Conservation (phyloP, 768 basidiomycete genomes). For the Suillus weaverae region DNA sequence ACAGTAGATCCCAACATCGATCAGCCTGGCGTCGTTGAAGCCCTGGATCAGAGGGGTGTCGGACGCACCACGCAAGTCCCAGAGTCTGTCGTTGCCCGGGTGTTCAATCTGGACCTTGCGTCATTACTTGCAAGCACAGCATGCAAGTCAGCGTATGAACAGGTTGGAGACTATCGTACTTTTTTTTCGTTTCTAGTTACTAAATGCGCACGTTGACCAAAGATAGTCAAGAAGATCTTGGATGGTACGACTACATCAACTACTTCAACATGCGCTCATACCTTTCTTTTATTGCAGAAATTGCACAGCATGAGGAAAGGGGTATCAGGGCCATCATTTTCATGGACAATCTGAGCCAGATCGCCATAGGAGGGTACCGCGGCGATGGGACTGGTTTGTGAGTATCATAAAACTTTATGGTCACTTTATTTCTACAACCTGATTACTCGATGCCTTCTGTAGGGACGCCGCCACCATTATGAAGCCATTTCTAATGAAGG, state of each 20-base stretch:
- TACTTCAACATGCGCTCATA: background rate
- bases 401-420: background rate
- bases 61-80: constrained; percentile 1
- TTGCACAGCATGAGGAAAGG: constrained; percentile 9
- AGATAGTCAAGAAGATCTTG: constrained; percentile 5
- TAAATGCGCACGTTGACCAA: background rate
- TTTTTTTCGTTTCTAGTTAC: background rate
- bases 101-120: constrained; percentile 10
- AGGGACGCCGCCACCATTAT: constrained; percentile 14
- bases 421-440: background rate
- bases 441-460: background rate
- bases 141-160: constrained; percentile 13
- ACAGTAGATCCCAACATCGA: background rate
- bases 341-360: constrained; percentile 12
- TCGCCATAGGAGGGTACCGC: constrained; percentile 10
- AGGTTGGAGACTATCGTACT: background rate
- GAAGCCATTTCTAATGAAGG: constrained; percentile 11
- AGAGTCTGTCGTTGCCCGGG: constrained; percentile 11
- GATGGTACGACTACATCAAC: background rate
- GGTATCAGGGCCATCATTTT: constrained; percentile 13
- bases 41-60: background rate
- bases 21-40: background rate
- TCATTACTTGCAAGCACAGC: constrained; percentile 11
- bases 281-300: constrained; percentile 4
- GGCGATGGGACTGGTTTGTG: constrained; percentile 12